Base-by-base conservation (phyloP, 495 filamentous ascomycete species). In the Daldinia concentrica region DNA sequence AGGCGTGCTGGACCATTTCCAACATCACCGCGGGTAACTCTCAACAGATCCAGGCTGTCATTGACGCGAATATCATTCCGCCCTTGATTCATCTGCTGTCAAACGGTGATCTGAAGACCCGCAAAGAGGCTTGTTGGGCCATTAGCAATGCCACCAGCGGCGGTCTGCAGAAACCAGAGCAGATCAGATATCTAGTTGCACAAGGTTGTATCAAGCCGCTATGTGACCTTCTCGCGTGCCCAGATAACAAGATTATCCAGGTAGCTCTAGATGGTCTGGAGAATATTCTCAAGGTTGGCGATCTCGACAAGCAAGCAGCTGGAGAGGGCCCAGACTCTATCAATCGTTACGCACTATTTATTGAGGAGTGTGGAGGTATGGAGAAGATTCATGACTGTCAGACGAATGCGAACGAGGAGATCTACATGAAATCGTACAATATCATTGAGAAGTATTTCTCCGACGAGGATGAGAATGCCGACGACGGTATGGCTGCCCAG, bases 371-470 rank as follows among this genome's bases (percentile, higher is more conserved):
- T 64, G 93, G 93, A 71, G 96, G 96, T 71, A 99, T 99, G 96
- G 94, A 98, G 85, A 98, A 98, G 90, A 98, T 99, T 76, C 96
- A 99, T 81, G 94, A 98, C 73, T 97, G 95, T 88, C 96, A 99
- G 86, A 97, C 95, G 82, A 99, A 99, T 74, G 95, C 96, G 83
- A 99, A 99, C 83, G 96, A 98, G 83, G 96, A 99, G 83, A 99
- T 99, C 74, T 99, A 99, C 87, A 98, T 99, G 95, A 99, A 99
- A 89, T 97, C 96, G 0, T 99, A 97, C 86, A 98, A 95, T 86
- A 98, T 99, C 82, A 99, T 99, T 76, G 96, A 98, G 88, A 98
- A 97, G 85, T 98, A 99, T 86, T 99, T 99, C 87, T 97, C 94
- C 1, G 96, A 99, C 78, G 95, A 99, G 73, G 95, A 98, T 12